Percentiles rank a stretch among this genome's conserved stretches.
Evolutionary conservation across 345 rosid genomes (phyloP).

Genomic region (Hibiscus tridactylites): DNA sequence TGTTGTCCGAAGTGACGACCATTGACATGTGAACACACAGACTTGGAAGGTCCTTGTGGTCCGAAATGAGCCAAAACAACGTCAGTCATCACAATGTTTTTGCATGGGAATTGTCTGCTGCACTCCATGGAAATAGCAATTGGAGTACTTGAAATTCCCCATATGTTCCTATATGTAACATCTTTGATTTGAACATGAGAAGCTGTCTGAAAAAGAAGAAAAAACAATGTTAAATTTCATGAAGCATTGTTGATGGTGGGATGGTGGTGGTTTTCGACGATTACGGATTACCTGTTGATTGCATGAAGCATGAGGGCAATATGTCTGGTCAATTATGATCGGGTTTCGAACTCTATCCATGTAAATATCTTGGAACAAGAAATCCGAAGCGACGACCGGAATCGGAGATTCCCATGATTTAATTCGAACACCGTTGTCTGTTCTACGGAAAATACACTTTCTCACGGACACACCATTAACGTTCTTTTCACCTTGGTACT

Average conservation of each 20-base stretch:
- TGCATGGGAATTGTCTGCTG: constrained; percentile 4
- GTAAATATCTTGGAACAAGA: constrained; percentile 24
- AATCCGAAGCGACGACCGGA: constrained; percentile 10
- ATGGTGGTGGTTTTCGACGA: too few species aligned
- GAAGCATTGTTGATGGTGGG: too few species aligned
- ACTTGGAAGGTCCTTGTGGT: neutral
- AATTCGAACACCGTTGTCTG: constrained; percentile 32
- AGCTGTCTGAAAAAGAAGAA: constrained; percentile 2
- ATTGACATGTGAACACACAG: neutral
- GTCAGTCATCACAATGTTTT: neutral
- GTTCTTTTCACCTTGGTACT: constrained; percentile 21
- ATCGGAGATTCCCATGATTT: constrained; percentile 32
- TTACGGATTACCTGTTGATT: neutral
- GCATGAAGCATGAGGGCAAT: constrained; percentile 25
- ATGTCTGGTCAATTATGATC: constrained; percentile 34
- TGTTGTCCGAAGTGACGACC: neutral
- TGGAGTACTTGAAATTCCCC: constrained; percentile 23
- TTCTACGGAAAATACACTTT: constrained; percentile 7
- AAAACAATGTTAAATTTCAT: neutral
- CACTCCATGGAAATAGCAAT: constrained; percentile 18
- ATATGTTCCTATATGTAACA: constrained; percentile 17
- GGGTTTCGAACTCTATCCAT: constrained; percentile 39
- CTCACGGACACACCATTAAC: constrained; percentile 14
- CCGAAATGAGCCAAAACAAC: neutral
- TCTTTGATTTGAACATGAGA: constrained; percentile 25